Percentiles rank a stretch among this genome's conserved stretches.
Conservation (phyloP, 2,329 filamentous ascomycete genomes). For the Chalara sp. region DNA sequence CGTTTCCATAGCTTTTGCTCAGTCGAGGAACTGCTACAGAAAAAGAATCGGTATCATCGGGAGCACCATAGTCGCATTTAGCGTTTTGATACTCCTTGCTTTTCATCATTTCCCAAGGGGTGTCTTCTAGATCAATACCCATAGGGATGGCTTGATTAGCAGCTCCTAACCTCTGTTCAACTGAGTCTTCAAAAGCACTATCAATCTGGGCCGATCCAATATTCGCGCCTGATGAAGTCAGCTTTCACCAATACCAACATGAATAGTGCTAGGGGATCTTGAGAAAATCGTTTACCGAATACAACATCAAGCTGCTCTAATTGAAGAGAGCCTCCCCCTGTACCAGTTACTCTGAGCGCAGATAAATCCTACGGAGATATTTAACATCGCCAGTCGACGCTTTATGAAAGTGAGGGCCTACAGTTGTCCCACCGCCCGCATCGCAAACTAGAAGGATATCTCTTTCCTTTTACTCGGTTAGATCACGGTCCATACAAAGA, state of each 20-base stretch:
- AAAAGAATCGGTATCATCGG: conserved; percentile 29
- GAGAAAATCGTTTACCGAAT: conserved; percentile 42
- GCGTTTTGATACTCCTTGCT: conserved; percentile 31
- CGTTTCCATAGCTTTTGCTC: too few species aligned
- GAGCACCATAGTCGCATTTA: conserved; percentile 33
- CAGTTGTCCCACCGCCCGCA: conserved; percentile 40
- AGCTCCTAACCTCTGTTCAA: conserved; percentile 22
- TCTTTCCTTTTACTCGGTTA: conserved; percentile 6
- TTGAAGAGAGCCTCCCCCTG: conserved; percentile 31
- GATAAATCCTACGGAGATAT: neutral
- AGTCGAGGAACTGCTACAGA: conserved; percentile 27
- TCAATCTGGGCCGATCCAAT: conserved; percentile 30
- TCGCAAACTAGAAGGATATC: conserved; percentile 43
- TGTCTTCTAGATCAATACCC: conserved; percentile 26
- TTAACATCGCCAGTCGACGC: too few species aligned
- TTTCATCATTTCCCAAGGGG: conserved; percentile 35
- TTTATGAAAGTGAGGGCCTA: neutral
- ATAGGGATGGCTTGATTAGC: conserved; percentile 21
- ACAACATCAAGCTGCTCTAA: conserved; percentile 33
- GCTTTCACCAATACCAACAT: conserved; percentile 2
- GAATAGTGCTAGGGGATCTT: neutral
- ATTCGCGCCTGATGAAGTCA: conserved; percentile 21
- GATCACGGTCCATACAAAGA: neutral
- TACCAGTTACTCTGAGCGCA: conserved; percentile 27
- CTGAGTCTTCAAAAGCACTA: conserved; percentile 31